Conservation (phyloP, 306 rosid genomes). For the Sesbania bispinosa region DNA sequence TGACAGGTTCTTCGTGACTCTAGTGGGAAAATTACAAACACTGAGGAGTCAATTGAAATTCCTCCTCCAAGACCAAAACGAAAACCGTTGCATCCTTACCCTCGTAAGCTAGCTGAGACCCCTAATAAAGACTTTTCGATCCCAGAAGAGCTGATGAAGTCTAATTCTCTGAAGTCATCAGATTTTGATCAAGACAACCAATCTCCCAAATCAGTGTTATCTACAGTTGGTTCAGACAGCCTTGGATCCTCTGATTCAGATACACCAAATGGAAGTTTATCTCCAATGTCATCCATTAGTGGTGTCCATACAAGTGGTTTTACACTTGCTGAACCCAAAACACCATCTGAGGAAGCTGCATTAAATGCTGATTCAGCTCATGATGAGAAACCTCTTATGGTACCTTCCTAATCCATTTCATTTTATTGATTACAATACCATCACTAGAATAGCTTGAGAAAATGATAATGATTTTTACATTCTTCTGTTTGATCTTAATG, state of each 20-base stretch:
- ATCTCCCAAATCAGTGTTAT: constrained; percentile 68
- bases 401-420: constrained; percentile 25
- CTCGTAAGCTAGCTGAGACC: constrained; percentile 52
- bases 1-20: constrained; percentile 56
- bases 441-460: background rate
- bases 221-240: constrained; percentile 42
- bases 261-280: constrained; percentile 42
- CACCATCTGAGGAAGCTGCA: constrained; percentile 35
- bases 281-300: constrained; percentile 49
- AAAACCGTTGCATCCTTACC: constrained; percentile 86
- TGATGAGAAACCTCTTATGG: constrained; percentile 38
- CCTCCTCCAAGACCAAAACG: constrained; percentile 91
- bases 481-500: constrained; percentile 18
- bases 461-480: background rate
- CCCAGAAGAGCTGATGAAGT: constrained; percentile 27
- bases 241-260: constrained; percentile 47
- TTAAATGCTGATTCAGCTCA: constrained; percentile 25
- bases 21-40: constrained; percentile 25
- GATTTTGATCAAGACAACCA: constrained; percentile 53
- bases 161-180: constrained; percentile 44
- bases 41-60: constrained; percentile 54
- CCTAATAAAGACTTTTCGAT: constrained; percentile 16
- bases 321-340: constrained; percentile 29
- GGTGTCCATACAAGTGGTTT: constrained; percentile 22
- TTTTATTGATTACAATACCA: background rate